These are phyloP conservation scores for Thecamonas trahens DNA, from an alignment of 78 protist genomes.

Conservation along the genomic window DNA sequence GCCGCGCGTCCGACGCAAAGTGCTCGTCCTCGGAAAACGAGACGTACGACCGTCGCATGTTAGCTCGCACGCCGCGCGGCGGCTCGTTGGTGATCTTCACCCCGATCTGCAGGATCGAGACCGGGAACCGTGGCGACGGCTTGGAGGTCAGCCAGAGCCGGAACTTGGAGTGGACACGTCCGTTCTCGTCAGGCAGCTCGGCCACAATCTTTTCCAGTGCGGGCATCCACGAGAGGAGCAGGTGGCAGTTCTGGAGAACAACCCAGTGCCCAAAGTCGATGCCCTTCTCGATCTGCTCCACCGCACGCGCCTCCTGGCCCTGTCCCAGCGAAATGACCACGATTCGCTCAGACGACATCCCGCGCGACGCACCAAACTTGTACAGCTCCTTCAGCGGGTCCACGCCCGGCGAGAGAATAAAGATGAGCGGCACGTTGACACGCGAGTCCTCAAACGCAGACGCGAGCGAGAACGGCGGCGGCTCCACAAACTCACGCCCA, in stretches of 20 bases:
- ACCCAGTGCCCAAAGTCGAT: slow-evolving; percentile 38
- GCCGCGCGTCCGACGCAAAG: neutral
- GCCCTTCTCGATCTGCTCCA: slow-evolving; percentile 22
- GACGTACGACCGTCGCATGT: slow-evolving; percentile 45
- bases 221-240: slow-evolving; percentile 62
- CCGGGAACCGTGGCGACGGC: slow-evolving; percentile 63
- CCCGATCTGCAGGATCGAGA: slow-evolving; percentile 71
- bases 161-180: slow-evolving; percentile 41
- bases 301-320: slow-evolving; percentile 52
- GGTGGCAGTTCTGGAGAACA: slow-evolving; percentile 78
- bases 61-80: slow-evolving; percentile 78
- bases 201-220: slow-evolving; percentile 39
- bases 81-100: slow-evolving; percentile 88
- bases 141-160: slow-evolving; percentile 44
- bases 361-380: neutral
- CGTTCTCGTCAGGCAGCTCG: neutral
- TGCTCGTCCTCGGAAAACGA: neutral
- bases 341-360: neutral
- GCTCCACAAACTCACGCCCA: slow-evolving; percentile 62
- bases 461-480: slow-evolving; percentile 73
- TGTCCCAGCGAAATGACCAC: slow-evolving; percentile 29
- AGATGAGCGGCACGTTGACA: slow-evolving; percentile 62
- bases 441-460: slow-evolving; percentile 50
- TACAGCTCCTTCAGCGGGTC: slow-evolving; percentile 59
- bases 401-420: slow-evolving; percentile 76